These are phyloP conservation scores for Plectranthus barbatus DNA, from an alignment of 257 asterid species.

Conservation along the genomic window DNA sequence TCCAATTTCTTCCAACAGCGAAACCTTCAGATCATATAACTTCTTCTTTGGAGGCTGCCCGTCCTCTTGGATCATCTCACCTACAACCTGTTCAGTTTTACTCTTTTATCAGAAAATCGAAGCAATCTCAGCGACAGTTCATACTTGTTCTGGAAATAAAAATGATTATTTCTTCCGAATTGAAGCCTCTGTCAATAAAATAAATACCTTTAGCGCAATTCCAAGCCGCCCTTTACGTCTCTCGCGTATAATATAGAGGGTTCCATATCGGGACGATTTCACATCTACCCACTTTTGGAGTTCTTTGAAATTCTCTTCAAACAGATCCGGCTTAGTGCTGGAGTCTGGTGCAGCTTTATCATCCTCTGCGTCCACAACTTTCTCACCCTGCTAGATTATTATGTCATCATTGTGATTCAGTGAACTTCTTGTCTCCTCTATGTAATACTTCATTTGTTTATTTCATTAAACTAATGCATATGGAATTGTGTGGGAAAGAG, in stretches of 20 bases:
- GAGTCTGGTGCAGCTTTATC: constrained; percentile 34
- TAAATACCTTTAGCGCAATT: constrained; percentile 73
- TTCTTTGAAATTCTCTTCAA: constrained; percentile 84
- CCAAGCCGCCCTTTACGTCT: constrained; percentile 74
- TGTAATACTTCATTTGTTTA: not conserved
- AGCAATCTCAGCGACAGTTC: not conserved
- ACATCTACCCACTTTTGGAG: constrained; percentile 83
- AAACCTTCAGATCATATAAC: constrained; percentile 66
- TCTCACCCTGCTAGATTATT: constrained; percentile 35
- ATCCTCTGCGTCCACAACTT: constrained; percentile 27
- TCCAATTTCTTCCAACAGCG: constrained; percentile 61
- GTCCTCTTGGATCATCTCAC: constrained; percentile 69
- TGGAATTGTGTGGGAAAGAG: not conserved
- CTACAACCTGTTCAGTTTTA: constrained; percentile 39
- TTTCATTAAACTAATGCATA: not conserved
- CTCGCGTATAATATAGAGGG: constrained; percentile 59
- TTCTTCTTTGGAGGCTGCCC: constrained; percentile 82
- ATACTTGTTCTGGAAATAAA: not conserved
- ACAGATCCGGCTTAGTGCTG: constrained; percentile 35
- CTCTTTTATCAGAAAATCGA: not conserved
- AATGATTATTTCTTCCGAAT: too few relatives aligned
- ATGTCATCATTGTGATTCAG: not conserved
- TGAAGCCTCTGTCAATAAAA: not conserved
- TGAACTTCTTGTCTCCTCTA: not conserved
- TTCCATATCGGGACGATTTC: constrained; percentile 63